Evolutionary conservation across 495 filamentous ascomycete species (phyloP), one percentile per base, ranked within the genome.

Genomic region (Podospora appendiculata): DNA sequence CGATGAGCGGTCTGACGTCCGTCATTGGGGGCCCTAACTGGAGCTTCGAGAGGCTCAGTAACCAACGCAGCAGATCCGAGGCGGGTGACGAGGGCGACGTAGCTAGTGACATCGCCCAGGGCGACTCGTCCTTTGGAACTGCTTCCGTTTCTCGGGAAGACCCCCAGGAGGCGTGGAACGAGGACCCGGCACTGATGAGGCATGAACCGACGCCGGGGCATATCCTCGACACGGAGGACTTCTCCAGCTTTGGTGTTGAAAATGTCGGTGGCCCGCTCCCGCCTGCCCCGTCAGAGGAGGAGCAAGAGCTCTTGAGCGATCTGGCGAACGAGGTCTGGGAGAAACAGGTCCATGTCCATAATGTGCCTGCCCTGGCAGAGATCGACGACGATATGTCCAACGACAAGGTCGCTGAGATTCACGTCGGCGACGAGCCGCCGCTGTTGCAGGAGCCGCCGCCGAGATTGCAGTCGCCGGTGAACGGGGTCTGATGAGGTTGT

Each of bases 321-420:
- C 57, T 66, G 17, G 57, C 58, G 8, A 48, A 63, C 8, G 50
- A 59, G 35, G 47, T 59, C 6, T 70, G 71, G 70, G 61, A 66
- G 36, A 45, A 61, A 25, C 57, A 62, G 45, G 25, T 2, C 25
- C 51, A 60, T 41, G 52, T 72, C 38, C 64, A 70, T 45, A 62
- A 61, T 5, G 66, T 73, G 0, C 63, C 65, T 6, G 61, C 52
- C 1, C 59, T 58, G 33, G 25, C 25, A 25, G 41, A 52, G 7
- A 66, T 57, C 41, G 49, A 44, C 40, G 52, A 59, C 19, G 62
- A 65, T 39, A 60, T 54, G 25, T 70, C 66, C 18, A 73, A 66
- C 46, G 65, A 68, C 41, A 61, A 57, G 49, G 74, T 74, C 6
- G 63, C 71, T 8, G 74, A 77, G 58, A 77, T 77, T 13, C 72